Base-by-base conservation (phyloP, 352 stramenopile species). In the Globisporangium okanoganense region DNA sequence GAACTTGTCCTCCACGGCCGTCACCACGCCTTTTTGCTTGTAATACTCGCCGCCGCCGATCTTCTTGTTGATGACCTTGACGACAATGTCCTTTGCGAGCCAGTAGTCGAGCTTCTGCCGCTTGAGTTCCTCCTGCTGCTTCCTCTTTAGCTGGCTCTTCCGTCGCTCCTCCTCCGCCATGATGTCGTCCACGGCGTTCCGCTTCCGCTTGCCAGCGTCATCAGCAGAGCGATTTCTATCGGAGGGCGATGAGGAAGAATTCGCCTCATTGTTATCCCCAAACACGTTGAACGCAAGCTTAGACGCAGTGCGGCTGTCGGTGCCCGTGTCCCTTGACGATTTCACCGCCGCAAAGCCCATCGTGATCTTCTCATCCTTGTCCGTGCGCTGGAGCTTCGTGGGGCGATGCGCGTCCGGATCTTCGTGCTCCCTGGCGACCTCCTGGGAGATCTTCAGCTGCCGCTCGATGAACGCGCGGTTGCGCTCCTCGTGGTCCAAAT, bases 31-130 rank as follows among this genome's bases (percentile, higher is more conserved):
- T 58, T 97, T 97, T 43, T 79, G 80, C 67, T 96, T 96, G 81
- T 96, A 96, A 68, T 95, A 97, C 12, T 65, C 71, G 25, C 95
- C 92, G 18, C 84, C 78, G 2, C 80, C 88, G 4, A 98, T 70
- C 36, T 90, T 93, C 72, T 97, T 97, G 65, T 97, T 97, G 58
- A 97, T 85, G 40, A 98, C 81, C 61, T 98, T 97, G 27, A 99
- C 94, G 4, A 98, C 67, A 61, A 98, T 98, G 27, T 87, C 79
- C 33, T 66, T 81, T 2, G 82, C 73, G 35, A 99, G 61, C 96
- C 96, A 99, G 68, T 97, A 82, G 48, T 97, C 90, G 40, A 93
- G 87, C 20, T 73, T 67, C 45, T 79, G 73, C n/a, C 56, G 62
- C 36, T 63, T 62, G 20, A 56, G 57, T 41, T 82, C 74, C 0